Percentiles rank a stretch among this genome's conserved stretches.
Evolutionary conservation across 2,329 filamentous ascomycete species (phyloP).

Genomic region (Fusarium fracticaudum): DNA sequence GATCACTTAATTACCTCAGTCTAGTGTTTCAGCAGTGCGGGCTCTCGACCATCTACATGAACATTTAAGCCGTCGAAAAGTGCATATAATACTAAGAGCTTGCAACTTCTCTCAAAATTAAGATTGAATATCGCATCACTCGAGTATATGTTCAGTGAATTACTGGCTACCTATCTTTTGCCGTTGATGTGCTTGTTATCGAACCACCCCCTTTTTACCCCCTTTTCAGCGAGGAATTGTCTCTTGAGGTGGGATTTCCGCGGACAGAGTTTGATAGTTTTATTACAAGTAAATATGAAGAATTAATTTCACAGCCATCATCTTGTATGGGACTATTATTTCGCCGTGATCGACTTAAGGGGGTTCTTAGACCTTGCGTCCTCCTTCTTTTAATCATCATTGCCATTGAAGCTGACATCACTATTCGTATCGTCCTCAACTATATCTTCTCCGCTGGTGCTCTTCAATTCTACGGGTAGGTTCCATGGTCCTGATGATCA

Average conservation of each 20-base stretch:
- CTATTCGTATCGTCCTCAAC: neutral
- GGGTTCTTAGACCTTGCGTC: neutral
- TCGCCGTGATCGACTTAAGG: neutral
- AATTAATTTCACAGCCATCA: neutral
- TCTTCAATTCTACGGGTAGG: neutral
- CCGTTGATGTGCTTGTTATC: neutral
- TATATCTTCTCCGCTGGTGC: neutral
- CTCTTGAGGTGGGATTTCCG: neutral
- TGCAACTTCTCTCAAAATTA: neutral
- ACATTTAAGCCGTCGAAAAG: neutral
- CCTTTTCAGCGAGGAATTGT: neutral
- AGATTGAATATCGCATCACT: neutral
- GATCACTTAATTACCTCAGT: neutral
- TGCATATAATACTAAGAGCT: neutral
- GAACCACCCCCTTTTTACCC: neutral
- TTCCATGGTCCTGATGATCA: neutral
- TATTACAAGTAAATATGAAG: rapidly evolving
- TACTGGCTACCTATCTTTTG: neutral
- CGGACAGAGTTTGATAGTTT: rapidly evolving
- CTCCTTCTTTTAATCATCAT: neutral
- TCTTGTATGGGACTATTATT: rapidly evolving
- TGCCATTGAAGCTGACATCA: neutral
- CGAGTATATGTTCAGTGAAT: neutral
- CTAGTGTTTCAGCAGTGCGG: neutral
- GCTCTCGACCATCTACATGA: too few species aligned